A percentile compares a stretch with the other conserved stretches of the same genome.
Conservation (phyloP, 345 rosid genomes). For the Gossypium longicalyx region DNA sequence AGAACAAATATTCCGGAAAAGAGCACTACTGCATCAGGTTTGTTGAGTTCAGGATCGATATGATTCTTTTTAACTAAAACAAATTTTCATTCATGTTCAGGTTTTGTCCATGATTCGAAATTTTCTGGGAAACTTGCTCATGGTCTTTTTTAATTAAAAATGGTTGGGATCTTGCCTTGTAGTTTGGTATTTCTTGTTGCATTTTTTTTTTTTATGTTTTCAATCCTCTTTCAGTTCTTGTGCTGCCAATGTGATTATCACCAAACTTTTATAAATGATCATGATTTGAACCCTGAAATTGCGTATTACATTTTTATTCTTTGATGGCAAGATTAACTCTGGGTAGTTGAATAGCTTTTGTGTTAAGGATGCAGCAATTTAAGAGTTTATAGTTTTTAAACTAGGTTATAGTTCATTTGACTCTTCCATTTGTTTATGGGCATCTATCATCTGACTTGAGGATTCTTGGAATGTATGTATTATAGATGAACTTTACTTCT, state of each 20-base stretch:
- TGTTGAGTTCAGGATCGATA: background rate
- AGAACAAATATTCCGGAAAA: slow-evolving; percentile 78
- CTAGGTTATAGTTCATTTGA: background rate
- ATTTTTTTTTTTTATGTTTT: background rate
- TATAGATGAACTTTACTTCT: background rate
- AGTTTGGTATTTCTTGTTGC: background rate
- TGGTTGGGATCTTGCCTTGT: background rate
- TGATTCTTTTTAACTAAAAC: background rate
- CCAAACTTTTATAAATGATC: background rate
- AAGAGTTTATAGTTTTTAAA: background rate
- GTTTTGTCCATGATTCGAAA: background rate
- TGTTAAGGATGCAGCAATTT: background rate
- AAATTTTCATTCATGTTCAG: slow-evolving; percentile 20
- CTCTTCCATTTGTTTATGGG: background rate
- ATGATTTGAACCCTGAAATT: background rate
- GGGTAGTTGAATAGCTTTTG: background rate
- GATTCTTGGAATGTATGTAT: background rate
- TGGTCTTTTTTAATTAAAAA: background rate
- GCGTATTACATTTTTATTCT: background rate
- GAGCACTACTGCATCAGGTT: slow-evolving; percentile 74
- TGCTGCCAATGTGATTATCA: background rate
- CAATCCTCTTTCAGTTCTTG: background rate
- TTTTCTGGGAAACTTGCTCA: background rate
- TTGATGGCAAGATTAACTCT: background rate
- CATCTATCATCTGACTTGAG: background rate